Conservation (phyloP, 371 early-diverging fungal species). For the Mucor racemosus region DNA sequence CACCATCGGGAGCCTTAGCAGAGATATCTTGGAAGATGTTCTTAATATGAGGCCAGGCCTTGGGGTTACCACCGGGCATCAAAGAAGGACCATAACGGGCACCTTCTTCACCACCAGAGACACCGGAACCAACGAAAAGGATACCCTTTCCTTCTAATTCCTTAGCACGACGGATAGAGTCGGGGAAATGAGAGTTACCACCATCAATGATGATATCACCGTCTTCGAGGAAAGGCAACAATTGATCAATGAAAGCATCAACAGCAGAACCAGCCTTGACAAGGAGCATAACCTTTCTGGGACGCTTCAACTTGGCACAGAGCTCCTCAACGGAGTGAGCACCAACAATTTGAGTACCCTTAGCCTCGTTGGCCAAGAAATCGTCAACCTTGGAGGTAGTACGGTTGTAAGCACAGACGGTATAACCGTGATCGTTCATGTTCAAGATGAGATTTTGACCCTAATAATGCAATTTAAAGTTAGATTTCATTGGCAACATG, state of each 20-base stretch:
- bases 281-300: slow-evolving; percentile 96
- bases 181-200: slow-evolving; percentile 99
- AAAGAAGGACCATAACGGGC: slow-evolving; percentile 98
- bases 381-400: slow-evolving; percentile 94
- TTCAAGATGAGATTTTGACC: slow-evolving; percentile 99
- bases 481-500: background rate
- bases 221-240: slow-evolving; percentile 82
- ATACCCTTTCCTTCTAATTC: slow-evolving; percentile 88
- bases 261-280: slow-evolving; percentile 98
- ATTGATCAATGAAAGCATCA: slow-evolving; percentile 92
- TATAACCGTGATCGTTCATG: slow-evolving; percentile 97
- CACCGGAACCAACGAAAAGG: slow-evolving; percentile 97
- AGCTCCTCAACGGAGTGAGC: slow-evolving; percentile 94
- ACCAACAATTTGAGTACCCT: slow-evolving; percentile 95
- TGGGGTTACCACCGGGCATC: slow-evolving; percentile 98
- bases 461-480: slow-evolving; percentile 34
- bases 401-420: slow-evolving; percentile 96
- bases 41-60: slow-evolving; percentile 93
- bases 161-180: slow-evolving; percentile 91
- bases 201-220: slow-evolving; percentile 99
- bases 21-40: slow-evolving; percentile 96
- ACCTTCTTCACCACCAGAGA: slow-evolving; percentile 99
- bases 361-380: slow-evolving; percentile 95
- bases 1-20: slow-evolving; percentile 85
- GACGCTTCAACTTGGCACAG: slow-evolving; percentile 89